These are phyloP conservation scores for Rhynchospora pubera DNA, from an alignment of 176 grass and related monocot genomes.

Conservation along the genomic window DNA sequence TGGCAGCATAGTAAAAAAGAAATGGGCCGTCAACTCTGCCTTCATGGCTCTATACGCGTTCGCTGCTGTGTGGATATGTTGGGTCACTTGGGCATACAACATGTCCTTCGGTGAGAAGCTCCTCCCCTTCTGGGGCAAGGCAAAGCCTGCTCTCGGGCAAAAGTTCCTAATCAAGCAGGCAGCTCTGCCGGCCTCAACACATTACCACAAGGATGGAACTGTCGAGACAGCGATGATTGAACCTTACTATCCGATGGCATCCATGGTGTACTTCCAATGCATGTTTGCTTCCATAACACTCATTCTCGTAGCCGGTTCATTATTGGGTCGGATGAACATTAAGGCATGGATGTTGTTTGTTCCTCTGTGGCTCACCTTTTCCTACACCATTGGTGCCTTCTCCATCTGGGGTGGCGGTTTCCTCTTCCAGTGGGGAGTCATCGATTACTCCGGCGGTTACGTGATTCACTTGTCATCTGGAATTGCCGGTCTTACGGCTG, in stretches of 20 bases:
- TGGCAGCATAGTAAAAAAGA: constrained; percentile 98
- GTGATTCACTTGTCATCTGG: constrained; percentile 94
- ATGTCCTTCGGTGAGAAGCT: constrained; percentile 86
- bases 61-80: constrained; percentile 87
- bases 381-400: constrained; percentile 89
- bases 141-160: constrained; percentile 46
- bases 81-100: constrained; percentile 84
- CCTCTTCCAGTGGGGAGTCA: constrained; percentile 95
- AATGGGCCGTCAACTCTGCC: constrained; percentile 88
- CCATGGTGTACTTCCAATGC: constrained; percentile 97
- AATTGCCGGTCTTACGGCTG: constrained; percentile 71
- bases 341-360: constrained; percentile 91
- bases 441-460: constrained; percentile 90
- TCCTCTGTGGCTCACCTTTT: constrained; percentile 92
- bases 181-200: constrained; percentile 27
- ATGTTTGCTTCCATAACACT: constrained; percentile 92
- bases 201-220: background rate
- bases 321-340: constrained; percentile 91
- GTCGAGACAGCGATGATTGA: background rate
- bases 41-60: constrained; percentile 97
- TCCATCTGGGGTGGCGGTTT: constrained; percentile 90
- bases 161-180: constrained; percentile 52
- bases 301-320: constrained; percentile 70
- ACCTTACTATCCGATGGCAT: constrained; percentile 70
- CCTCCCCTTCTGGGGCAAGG: constrained; percentile 85